These are phyloP conservation scores for Diphasiastrum complanatum DNA, from an alignment of 83 land plant species.

Conservation along the genomic window DNA sequence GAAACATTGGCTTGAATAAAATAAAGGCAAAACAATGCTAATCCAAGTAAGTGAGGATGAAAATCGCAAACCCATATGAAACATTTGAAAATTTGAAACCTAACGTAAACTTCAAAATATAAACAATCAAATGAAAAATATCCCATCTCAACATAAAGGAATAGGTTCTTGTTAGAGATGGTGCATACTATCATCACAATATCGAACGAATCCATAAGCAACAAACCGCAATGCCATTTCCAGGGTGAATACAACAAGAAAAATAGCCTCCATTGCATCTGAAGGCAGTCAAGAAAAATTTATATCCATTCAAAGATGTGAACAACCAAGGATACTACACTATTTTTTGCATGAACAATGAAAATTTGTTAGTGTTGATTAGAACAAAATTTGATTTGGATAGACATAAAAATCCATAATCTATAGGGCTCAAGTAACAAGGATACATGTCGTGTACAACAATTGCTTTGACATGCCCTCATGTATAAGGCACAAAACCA, in stretches of 20 bases:
- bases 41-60: too few relatives aligned
- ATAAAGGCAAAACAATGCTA: too few relatives aligned
- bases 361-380: not conserved
- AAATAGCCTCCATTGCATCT: constrained; percentile 19
- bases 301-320: not conserved
- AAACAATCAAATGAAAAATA: too few relatives aligned
- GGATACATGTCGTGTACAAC: constrained; percentile 9
- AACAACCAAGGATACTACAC: not conserved
- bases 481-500: constrained; percentile 2
- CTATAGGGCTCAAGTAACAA: not conserved
- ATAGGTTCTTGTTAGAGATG: too few relatives aligned
- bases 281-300: constrained; percentile 4
- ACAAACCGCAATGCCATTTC: constrained; percentile 17
- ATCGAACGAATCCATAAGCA: constrained; percentile 4
- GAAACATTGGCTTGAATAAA: too few relatives aligned
- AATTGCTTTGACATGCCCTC: constrained; percentile 5
- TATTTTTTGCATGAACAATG: not conserved
- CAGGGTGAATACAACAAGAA: constrained; percentile 3
- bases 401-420: not conserved
- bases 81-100: too few relatives aligned
- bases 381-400: not conserved
- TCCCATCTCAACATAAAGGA: not conserved
- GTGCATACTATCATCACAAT: constrained; percentile 15
- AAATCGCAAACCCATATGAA: too few relatives aligned
- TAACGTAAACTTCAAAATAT: too few relatives aligned